A percentile compares a stretch with the other conserved stretches of the same genome.
Conservation (phyloP, 345 rosid species). For the Aquilaria sinensis region DNA sequence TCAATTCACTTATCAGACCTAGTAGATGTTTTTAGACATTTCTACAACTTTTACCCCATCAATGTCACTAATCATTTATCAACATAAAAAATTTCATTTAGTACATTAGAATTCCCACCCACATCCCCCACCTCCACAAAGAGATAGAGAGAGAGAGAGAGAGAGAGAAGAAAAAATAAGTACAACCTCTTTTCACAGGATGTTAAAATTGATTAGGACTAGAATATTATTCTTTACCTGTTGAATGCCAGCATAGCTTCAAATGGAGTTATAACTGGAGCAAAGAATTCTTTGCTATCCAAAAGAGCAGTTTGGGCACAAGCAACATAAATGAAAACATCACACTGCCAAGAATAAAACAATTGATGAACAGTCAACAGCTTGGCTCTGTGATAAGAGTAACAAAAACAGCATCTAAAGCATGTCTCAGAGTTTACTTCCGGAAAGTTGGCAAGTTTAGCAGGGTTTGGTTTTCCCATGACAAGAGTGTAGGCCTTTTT, state of each 20-base stretch:
- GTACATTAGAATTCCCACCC: too few species aligned
- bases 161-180: not conserved
- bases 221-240: slow-evolving; percentile 35
- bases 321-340: slow-evolving; percentile 76
- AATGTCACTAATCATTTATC: too few species aligned
- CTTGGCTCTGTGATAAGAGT: not conserved
- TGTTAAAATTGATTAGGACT: slow-evolving; percentile 36
- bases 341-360: slow-evolving; percentile 45
- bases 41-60: too few species aligned
- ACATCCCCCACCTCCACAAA: too few species aligned
- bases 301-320: slow-evolving; percentile 90
- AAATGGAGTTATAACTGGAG: slow-evolving; percentile 89
- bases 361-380: not conserved
- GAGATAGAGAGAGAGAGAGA: not conserved
- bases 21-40: too few species aligned
- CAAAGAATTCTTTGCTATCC: slow-evolving; percentile 89
- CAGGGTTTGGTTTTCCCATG: slow-evolving; percentile 93
- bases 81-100: too few species aligned
- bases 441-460: slow-evolving; percentile 94
- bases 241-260: slow-evolving; percentile 89
- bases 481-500: slow-evolving; percentile 84
- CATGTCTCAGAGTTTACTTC: slow-evolving; percentile 42
- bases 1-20: too few species aligned
- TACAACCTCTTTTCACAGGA: slow-evolving; percentile 27
- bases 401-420: not conserved